A percentile compares a stretch with the other conserved stretches of the same genome.
phyloP scores from a whole-genome alignment of 148 eudicot species.

The Persicaria maculosa region DNA sequence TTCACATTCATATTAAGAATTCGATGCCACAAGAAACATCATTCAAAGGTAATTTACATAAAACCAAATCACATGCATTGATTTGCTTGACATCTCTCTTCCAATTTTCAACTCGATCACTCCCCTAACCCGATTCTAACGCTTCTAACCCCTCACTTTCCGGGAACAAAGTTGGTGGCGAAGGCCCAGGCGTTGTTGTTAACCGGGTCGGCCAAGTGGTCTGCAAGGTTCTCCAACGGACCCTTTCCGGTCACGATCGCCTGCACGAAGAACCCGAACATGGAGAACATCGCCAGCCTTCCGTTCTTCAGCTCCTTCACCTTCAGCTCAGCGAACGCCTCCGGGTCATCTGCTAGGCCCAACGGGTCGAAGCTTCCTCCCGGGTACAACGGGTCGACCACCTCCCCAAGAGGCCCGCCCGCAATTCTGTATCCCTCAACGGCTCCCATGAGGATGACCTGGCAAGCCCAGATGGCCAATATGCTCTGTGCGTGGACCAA shows the following conservation, averaged over 20 bases:
- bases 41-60: no score
- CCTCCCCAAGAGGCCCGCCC: conserved; percentile 39
- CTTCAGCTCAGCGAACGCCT: conserved; percentile 10
- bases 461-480: conserved; percentile 37
- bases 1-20: no score
- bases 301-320: conserved; percentile 13
- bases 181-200: conserved; percentile 9
- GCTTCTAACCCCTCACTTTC: background rate
- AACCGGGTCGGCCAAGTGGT: conserved; percentile 12
- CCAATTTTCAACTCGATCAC: no score
- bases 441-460: conserved; percentile 37
- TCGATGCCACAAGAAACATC: no score
- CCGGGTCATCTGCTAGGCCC: conserved; percentile 16
- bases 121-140: no score
- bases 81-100: no score
- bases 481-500: conserved; percentile 36
- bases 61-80: no score
- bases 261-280: conserved; percentile 13
- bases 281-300: conserved; percentile 11
- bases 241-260: conserved; percentile 17
- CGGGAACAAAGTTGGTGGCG: conserved; percentile 19
- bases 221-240: conserved; percentile 14
- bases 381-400: conserved; percentile 32
- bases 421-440: conserved; percentile 40
- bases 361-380: conserved; percentile 26